Base-by-base conservation (phyloP, 2,329 filamentous ascomycete species). In the Ophiobolus disseminans region DNA sequence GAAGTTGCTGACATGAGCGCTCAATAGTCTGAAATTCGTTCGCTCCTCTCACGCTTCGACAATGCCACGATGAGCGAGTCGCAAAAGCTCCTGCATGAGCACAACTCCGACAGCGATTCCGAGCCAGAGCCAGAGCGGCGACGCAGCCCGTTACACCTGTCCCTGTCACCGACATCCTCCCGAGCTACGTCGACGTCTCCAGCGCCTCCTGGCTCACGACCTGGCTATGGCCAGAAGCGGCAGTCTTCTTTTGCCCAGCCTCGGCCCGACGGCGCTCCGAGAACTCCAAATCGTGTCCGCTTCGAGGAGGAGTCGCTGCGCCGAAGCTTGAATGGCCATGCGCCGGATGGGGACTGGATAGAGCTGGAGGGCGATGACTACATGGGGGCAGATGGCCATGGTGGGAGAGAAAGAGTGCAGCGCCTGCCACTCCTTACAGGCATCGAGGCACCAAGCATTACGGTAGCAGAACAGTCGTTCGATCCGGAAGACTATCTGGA, bases 401-500 rank as follows among this genome's bases (percentile, higher is more conserved):
- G 61, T 20, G 69, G 74, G 32, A 63, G 74, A 42, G 73, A 77
- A 38, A 69, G 74, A 44, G 77, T 77, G 19, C 83, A 85, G 59
- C 73, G 80, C 50, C 77, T 83, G 49, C 91, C 91, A 45, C 81
- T 96, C 42, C 80, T 96, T 55, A 94, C 90, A 6, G 85, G 86
- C 55, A 90, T 95, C 55, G 89, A 94, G 73, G 90, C 90, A 0
- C 91, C 92, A 1, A 89, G 88, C 53, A 82, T 89, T 37, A 86
- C 90, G 9, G 76, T 96, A 38, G 90, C 80, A 74, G 78, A 78
- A 20, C 80, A 84, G 45, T 63, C 75, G 2, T 75, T 82, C 49
- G 80, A 83, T 45, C 78, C 82, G 0, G 82, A 85, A 59, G 82
- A 86, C 41, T 75, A 84, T 50, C 69, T 86, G 47, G 83, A 86